phyloP scores from a whole-genome alignment of 208 protist species.

The Trypanosoma scelopori region DNA sequence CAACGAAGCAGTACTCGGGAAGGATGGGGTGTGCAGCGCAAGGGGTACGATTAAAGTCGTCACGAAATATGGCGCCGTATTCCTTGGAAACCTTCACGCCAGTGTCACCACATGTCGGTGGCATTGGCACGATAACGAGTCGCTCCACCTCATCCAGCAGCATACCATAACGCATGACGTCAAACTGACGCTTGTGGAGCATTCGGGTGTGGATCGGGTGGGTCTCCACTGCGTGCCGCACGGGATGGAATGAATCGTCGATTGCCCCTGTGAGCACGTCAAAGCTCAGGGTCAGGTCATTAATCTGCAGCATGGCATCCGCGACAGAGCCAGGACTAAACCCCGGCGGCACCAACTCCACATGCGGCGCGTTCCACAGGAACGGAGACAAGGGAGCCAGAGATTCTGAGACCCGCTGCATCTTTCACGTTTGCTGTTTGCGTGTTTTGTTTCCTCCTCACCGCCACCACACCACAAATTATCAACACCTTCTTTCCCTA shows the following conservation, averaged over 20 bases:
- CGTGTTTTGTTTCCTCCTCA: conserved; percentile 2
- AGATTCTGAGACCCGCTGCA: conserved; percentile 46
- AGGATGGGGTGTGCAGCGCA: conserved; percentile 59
- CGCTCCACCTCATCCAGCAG: conserved; percentile 62
- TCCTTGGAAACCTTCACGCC: conserved; percentile 53
- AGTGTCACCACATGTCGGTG: conserved; percentile 48
- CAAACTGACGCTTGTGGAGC: conserved; percentile 75
- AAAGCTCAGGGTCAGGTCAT: conserved; percentile 59
- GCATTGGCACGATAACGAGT: conserved; percentile 65
- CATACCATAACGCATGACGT: conserved; percentile 82
- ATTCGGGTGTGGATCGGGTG: conserved; percentile 57
- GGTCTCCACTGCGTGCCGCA: conserved; percentile 46
- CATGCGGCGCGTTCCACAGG: conserved; percentile 49
- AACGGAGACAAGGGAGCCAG: conserved; percentile 65
- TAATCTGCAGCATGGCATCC: conserved; percentile 51
- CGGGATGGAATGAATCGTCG: conserved; percentile 56
- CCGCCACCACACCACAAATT: neutral
- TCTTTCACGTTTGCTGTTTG: conserved; percentile 20
- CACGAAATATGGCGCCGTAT: conserved; percentile 53
- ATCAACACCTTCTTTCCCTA: too few relatives aligned
- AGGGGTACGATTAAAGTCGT: conserved; percentile 33
- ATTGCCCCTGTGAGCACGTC: conserved; percentile 62
- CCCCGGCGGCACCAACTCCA: conserved; percentile 30
- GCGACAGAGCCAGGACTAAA: conserved; percentile 38
- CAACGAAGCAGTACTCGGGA: conserved; percentile 78